Evolutionary conservation across 202 grass and related monocot species (phyloP), one percentile per base, ranked within the genome.

Genomic region (Eragrostis tef): DNA sequence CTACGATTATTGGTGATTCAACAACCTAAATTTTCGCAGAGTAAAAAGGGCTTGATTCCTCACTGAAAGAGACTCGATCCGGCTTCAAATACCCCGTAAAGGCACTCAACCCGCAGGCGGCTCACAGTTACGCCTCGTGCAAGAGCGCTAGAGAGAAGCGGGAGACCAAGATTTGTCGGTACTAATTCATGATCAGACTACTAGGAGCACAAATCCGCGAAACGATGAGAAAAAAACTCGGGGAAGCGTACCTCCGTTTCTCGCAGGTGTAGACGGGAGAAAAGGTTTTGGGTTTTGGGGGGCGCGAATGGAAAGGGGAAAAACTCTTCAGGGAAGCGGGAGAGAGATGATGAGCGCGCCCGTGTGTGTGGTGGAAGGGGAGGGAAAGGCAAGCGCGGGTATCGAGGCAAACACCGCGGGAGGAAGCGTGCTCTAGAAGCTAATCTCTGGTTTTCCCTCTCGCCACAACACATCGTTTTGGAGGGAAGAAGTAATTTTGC

Each of bases 341-440:
- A 20, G 53, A 21, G 14, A 39, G 71, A 25, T 14, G 25, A 61
- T 50, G 43, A 36, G 67, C 16, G 66, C 25, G 34, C 31, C 51
- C 34, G 66, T 24, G 67, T 29, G 66, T 24, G 67, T 47, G 11
- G 60, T 77, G 57, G 4, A 5, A 2, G 8, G n/a, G 12, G 14
- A 15, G 15, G 7, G 21, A 24, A 25, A 59, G 56, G 56, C 8
- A 59, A 14, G 67, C 47, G 67, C 67, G 22, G 20, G 47, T 44
- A 67, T 25, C 36, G 1, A 79, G 68, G 47, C 47, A 79, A 67
- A 19, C 12, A 1, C 59, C 59, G 34, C 53, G 58, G 34, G 36
- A 86, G 50, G 69, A 67, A 74, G 83, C 47, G 76, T 80, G 20
- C 36, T 57, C 0, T 17, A 51, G 76, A 86, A 80, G 68, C 68